Evolutionary conservation across 2,329 filamentous ascomycete species (phyloP), one percentile per base, ranked within the genome.

Genomic region (Microsporum audouinii): DNA sequence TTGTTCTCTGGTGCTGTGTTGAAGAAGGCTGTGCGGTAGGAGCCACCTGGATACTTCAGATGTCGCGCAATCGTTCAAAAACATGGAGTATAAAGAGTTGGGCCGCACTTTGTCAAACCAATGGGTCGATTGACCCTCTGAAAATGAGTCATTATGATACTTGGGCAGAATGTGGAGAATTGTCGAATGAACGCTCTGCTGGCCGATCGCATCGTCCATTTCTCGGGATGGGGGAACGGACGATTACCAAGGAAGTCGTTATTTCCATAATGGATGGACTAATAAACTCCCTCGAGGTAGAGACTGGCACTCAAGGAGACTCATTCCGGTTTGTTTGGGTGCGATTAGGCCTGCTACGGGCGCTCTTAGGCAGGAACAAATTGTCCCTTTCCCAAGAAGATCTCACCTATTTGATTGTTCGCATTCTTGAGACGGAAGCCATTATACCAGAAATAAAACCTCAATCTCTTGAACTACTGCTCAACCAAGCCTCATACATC

Each of bases 201-300:
- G 59, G 59, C 55, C 67, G 64, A 43, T 65, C 64, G 17, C 64
- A 59, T n/a, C 62, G 63, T 14, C 60, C 71, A 2, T 75, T 77
- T 62, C 68, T 72, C 34, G 75, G 76, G n/a, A 71, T 78, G 38
- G 76, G 73, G 1, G 63, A 64, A 47, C 71, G 75, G 57, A 84
- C 80, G 0, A 78, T 86, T 66, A 85, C 82, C 66, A 75, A 76
- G 47, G 84, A 86, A 69, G 77, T 85, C 8, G 76, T 85, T 31
- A 73, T 78, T 58, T 79, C 80, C 4, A 76, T 84, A 45, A 71
- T 83, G 34, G 80, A 83, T 65, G 79, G 77, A 14, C 68, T 84
- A 12, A 67, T 79, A 45, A 80, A 78, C 62, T 66, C 69, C 10
- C 68, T 79, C 47, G 76, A 75, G 60, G 65, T 77, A 27, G 78